Evolutionary conservation across 106 monocot species (phyloP), one percentile per base, ranked within the genome.

Genomic region (Dioscorea alata): DNA sequence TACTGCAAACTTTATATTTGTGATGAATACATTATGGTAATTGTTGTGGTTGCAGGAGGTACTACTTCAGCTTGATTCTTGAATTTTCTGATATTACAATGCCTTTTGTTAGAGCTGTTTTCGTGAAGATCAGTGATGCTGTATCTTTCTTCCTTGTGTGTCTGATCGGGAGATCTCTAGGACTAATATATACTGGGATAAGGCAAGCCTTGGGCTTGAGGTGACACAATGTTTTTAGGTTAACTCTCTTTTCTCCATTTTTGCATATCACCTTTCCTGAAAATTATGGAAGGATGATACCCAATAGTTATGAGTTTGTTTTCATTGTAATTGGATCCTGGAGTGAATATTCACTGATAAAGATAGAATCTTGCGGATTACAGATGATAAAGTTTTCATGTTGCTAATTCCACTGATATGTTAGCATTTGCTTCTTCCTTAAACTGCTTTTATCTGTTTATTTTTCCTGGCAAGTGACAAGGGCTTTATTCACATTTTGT

Each of bases 131-230:
- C 23, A 84, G 89, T n/a, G 71, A 70, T 82, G 91, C 84, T 34
- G 48, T 92, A 33, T 86, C 92, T 25, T 97, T 91, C 70, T 82
- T 97, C 57, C 79, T 91, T 14, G 59, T 76, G 14, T 89, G 64
- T 73, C 86, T 92, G 80, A 82, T 96, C 69, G 96, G 96, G 64
- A 91, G 96, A 67, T 92, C 91, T 51, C 64, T 96, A 59, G 96
- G 96, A 34, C 89, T 96, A 64, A 89, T 96, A 62, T 96, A 86
- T 67, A 74, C 76, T 18, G 96, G 96, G 42, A 96, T 92, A 62
- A 72, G 88, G 63, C 96, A 96, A 52, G 83, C 92, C 23, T 65
- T 96, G 25, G 81, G 89, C 25, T 96, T 86, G 88, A 86, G 86
- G 78, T 96, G 63, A 33, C 17, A 64, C 64, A 54, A 8, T 54